Conservation (phyloP, 2,329 filamentous ascomycete genomes). For the Aspergillus fumigatiaffinis region DNA sequence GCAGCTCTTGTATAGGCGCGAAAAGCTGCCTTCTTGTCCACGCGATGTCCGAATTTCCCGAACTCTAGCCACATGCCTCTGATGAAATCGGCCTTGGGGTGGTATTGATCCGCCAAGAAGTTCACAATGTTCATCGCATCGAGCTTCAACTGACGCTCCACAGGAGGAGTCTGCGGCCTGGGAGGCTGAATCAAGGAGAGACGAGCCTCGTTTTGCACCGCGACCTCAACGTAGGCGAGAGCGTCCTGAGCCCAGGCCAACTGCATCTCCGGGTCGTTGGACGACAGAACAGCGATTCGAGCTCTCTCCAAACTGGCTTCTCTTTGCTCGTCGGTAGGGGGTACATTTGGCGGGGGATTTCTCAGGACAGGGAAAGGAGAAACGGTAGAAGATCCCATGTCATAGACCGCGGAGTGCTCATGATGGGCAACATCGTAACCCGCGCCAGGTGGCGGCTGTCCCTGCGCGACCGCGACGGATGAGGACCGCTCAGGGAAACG, state of each 20-base stretch:
- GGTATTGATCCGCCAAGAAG: slow-evolving; percentile 84
- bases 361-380: slow-evolving; percentile 86
- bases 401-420: slow-evolving; percentile 49
- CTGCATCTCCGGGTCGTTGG: slow-evolving; percentile 94
- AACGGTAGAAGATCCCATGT: slow-evolving; percentile 66
- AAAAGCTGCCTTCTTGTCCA: slow-evolving; percentile 95
- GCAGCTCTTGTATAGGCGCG: slow-evolving; percentile 80
- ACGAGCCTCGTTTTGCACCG: slow-evolving; percentile 70
- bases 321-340: slow-evolving; percentile 89
- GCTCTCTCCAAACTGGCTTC: slow-evolving; percentile 85
- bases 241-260: slow-evolving; percentile 94
- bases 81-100: slow-evolving; percentile 92
- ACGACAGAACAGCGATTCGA: slow-evolving; percentile 77
- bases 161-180: slow-evolving; percentile 73
- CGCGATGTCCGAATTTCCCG: slow-evolving; percentile 84
- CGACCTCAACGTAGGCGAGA: slow-evolving; percentile 80
- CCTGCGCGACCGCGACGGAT: slow-evolving; percentile 27
- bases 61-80: slow-evolving; percentile 97
- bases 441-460: slow-evolving; percentile 24
- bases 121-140: slow-evolving; percentile 90
- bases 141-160: slow-evolving; percentile 80
- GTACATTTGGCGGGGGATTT: slow-evolving; percentile 77
- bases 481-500: slow-evolving; percentile 37
- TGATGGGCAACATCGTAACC: slow-evolving; percentile 41
- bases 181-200: slow-evolving; percentile 56